Percentiles rank a stretch among this genome's conserved stretches.
Evolutionary conservation across 306 rosid species (phyloP).

Genomic region (Cyamopsis tetragonoloba): DNA sequence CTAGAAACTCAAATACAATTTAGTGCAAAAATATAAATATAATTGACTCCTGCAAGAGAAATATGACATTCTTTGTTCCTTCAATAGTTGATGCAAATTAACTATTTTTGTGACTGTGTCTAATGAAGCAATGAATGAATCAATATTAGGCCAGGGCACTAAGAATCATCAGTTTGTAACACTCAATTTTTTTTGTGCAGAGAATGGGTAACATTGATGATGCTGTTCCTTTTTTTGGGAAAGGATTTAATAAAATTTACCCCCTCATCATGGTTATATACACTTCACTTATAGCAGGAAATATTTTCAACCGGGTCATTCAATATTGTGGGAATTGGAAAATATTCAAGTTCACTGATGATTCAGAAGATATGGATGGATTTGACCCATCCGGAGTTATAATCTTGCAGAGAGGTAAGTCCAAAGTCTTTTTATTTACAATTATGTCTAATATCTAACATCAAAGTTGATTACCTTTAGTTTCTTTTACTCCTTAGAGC

Average conservation of each 20-base stretch:
- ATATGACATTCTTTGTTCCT: background rate
- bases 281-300: conserved; percentile 70
- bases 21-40: too few species aligned
- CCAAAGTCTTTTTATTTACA: background rate
- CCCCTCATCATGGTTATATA: conserved; percentile 94
- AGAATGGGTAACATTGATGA: conserved; percentile 88
- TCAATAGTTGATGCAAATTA: background rate
- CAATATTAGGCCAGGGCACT: background rate
- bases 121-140: background rate
- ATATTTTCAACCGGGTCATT: conserved; percentile 65
- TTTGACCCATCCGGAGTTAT: conserved; percentile 88
- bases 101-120: background rate
- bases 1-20: too few species aligned
- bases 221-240: conserved; percentile 93
- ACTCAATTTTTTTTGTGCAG: conserved; percentile 46
- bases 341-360: conserved; percentile 57
- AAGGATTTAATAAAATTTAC: conserved; percentile 80
- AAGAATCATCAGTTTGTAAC: background rate
- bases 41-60: too few species aligned
- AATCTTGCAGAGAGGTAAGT: conserved; percentile 73
- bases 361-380: conserved; percentile 80
- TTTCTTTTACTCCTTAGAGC: conserved; percentile 46
- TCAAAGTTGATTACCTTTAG: background rate
- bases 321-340: conserved; percentile 75
- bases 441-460: background rate